Conservation (phyloP, 2,329 filamentous ascomycete genomes). For the Colletotrichum agaves region DNA sequence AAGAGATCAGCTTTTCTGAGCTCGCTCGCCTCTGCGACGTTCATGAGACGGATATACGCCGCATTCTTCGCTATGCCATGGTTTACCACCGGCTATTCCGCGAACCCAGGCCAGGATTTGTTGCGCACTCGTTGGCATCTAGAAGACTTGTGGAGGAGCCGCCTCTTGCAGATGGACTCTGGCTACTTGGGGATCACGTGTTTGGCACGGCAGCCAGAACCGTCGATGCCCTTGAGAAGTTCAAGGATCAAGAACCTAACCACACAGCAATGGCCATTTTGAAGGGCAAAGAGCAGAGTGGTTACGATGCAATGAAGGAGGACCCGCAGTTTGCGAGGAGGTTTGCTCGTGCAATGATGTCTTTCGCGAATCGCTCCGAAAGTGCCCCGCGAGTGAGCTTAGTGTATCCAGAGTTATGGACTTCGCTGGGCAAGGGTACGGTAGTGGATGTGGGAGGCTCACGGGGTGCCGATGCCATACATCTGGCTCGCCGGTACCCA, state of each 20-base stretch:
- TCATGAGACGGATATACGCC: not conserved
- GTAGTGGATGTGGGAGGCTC: not conserved
- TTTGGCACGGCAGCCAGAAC: not conserved
- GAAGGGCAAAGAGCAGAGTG: not conserved
- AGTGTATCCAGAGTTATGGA: not conserved
- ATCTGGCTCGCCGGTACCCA: not conserved
- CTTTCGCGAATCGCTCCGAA: not conserved
- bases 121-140: constrained; percentile 1
- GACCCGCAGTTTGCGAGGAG: not conserved
- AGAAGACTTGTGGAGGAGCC: not conserved
- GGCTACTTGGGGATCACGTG: not conserved
- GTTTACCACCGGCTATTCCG: constrained; percentile 3
- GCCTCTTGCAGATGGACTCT: not conserved
- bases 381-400: not conserved
- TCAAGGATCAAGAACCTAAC: constrained; percentile 4
- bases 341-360: not conserved
- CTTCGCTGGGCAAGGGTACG: not conserved
- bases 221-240: constrained; percentile 1
- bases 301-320: not conserved
- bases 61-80: constrained; percentile 5
- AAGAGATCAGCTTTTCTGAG: not conserved
- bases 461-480: constrained; percentile 5
- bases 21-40: constrained; percentile 1
- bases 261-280: constrained; percentile 1
- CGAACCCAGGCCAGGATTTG: not conserved